A percentile compares a stretch with the other conserved stretches of the same genome.
phyloP scores from a whole-genome alignment of 768 basidiomycete species.

The Cystofilobasidium macerans region DNA sequence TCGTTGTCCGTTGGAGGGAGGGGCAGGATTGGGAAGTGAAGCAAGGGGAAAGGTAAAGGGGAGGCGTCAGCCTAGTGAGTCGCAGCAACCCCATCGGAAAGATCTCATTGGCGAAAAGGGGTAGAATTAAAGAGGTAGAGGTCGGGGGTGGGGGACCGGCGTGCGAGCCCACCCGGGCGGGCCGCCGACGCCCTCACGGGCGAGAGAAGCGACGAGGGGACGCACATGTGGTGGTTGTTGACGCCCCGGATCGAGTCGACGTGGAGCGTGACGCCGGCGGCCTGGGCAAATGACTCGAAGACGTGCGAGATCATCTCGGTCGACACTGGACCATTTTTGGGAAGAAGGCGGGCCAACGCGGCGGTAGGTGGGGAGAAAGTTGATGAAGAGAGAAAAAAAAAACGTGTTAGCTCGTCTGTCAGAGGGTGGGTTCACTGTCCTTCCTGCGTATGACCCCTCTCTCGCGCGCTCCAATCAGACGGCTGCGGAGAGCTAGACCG shows the following conservation, averaged over 20 bases:
- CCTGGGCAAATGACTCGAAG: conserved; percentile 95
- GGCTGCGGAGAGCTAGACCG: too few relatives aligned
- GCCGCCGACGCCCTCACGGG: too few relatives aligned
- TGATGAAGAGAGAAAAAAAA: too few relatives aligned
- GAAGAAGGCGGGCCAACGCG: not conserved
- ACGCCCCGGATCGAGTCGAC: conserved; percentile 87
- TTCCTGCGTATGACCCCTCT: too few relatives aligned
- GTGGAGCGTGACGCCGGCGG: conserved; percentile 85
- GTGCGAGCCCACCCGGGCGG: too few relatives aligned
- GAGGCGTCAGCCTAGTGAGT: not conserved
- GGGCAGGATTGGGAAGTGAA: not conserved
- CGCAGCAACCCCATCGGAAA: too few relatives aligned
- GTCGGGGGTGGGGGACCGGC: too few relatives aligned
- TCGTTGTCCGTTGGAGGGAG: not conserved
- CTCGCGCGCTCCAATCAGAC: too few relatives aligned
- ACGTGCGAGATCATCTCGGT: conserved; percentile 98
- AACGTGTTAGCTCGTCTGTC: too few relatives aligned
- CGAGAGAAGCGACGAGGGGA: conserved; percentile 14
- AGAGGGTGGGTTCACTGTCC: too few relatives aligned
- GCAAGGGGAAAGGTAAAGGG: not conserved
- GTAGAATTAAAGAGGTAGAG: too few relatives aligned
- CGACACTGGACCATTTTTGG: conserved; percentile 35
- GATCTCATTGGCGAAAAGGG: too few relatives aligned
- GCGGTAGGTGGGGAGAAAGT: not conserved
- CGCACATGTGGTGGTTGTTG: conserved; percentile 94